Base-by-base conservation (phyloP, 2,329 filamentous ascomycete genomes). In the Alternaria hordeiaustralica region DNA sequence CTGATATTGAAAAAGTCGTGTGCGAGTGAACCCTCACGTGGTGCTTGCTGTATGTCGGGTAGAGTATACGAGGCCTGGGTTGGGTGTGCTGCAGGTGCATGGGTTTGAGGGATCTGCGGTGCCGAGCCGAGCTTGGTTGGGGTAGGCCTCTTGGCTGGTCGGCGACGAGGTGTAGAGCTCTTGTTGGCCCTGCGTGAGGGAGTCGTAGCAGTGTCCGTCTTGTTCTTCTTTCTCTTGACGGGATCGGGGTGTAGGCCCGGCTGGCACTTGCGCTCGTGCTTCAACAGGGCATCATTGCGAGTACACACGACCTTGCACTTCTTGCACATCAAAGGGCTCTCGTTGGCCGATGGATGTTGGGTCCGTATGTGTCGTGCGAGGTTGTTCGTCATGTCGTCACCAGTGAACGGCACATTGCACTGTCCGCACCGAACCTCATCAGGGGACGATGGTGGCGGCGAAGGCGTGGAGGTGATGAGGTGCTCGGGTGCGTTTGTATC, bases 261-360 rank as follows among this genome's bases (percentile, higher is more conserved):
- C 44, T 70, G 66, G 5, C 60, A 53, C 10, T 58, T 59, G 15
- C 61, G 58, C 18, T 55, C 57, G 43, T 70, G 68, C 26, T 68
- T 68, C 26, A 62, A 49, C 13, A 55, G 47, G 20, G 66, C 68
- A 18, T 70, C 68, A 36, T 53, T 36, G 20, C 65, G 59, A 9
- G 59, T 54, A 23, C 62, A 70, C 4, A 23, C 18, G 7, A 33
- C 57, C n/a, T 23, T 21, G 50, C 67, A 68, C 20, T 58, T 56
- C 10, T 13, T 46, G 25, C 67, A 70, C 23, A 5, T 54, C 30
- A 61, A 56, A 12, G 33, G 18, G 18, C 11, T 44, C 13, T 18
- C 43, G 6, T 33, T 43, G 3, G 30, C 20, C 10, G 25, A 44
- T 11, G 59, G 13, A 25, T 71, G 68, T 43, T 66, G 61, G 9